These are phyloP conservation scores for Naganishia albida DNA, from an alignment of 1,284 basidiomycete species.

Conservation along the genomic window DNA sequence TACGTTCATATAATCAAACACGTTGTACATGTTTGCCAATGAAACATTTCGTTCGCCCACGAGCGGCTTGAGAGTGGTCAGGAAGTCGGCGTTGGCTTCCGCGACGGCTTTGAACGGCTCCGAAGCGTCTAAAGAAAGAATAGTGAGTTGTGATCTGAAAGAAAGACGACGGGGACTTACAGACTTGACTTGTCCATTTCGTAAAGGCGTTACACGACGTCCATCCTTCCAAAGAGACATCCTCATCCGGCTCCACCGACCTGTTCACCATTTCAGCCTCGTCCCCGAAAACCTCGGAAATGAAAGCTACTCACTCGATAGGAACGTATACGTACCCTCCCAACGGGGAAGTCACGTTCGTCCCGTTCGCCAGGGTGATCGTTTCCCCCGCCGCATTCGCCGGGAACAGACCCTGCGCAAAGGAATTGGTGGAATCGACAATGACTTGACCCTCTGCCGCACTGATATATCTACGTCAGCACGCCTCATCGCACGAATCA, in stretches of 20 bases:
- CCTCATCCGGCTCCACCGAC: slow-evolving; percentile 77
- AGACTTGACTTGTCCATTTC: slow-evolving; percentile 26
- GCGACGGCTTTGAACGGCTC: slow-evolving; percentile 63
- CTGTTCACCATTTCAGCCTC: neutral
- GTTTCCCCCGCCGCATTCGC: slow-evolving; percentile 57
- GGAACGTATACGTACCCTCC: slow-evolving; percentile 82
- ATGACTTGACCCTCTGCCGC: slow-evolving; percentile 74
- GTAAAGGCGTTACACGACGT: slow-evolving; percentile 66
- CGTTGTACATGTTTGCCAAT: slow-evolving; percentile 52
- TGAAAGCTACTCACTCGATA: slow-evolving; percentile 39
- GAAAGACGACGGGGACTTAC: neutral
- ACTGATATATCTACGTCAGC: slow-evolving; percentile 57
- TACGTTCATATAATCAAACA: slow-evolving; percentile 75
- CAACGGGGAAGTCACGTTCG: slow-evolving; percentile 70
- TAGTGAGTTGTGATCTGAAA: neutral
- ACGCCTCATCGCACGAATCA: neutral
- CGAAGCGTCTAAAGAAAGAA: slow-evolving; percentile 37
- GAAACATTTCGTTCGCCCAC: slow-evolving; percentile 60
- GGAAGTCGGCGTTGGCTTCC: slow-evolving; percentile 64
- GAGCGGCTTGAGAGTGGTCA: slow-evolving; percentile 64
- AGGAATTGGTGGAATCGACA: slow-evolving; percentile 64
- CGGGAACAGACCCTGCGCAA: slow-evolving; percentile 59
- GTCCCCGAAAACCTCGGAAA: neutral
- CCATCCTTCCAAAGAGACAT: slow-evolving; percentile 80
- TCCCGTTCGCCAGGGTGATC: slow-evolving; percentile 73